phyloP scores from a whole-genome alignment of 257 asterid genomes.

The Solanum infundibuliforme region DNA sequence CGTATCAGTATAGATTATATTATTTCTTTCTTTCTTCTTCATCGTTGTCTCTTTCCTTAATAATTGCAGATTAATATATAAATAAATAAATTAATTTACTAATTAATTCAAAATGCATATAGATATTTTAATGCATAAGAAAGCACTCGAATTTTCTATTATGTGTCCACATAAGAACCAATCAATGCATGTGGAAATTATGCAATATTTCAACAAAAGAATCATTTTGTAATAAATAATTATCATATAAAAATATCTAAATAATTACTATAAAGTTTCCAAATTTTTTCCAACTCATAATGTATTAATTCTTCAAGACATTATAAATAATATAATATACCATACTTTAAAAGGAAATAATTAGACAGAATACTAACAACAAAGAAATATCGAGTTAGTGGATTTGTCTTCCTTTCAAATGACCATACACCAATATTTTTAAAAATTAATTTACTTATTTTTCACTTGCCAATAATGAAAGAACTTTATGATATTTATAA shows the following conservation, averaged over 20 bases:
- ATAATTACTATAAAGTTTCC: not conserved
- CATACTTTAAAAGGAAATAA: not conserved
- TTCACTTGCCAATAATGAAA: not conserved
- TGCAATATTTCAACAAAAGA: not conserved
- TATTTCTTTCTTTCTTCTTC: not conserved
- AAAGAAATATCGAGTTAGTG: not conserved
- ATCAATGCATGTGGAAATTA: not conserved
- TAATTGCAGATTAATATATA: not conserved
- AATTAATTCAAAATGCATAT: not conserved
- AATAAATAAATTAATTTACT: not conserved
- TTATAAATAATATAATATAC: not conserved
- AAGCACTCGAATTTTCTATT: not conserved
- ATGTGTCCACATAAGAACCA: not conserved
- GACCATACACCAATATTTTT: not conserved
- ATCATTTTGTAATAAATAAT: not conserved
- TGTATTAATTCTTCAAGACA: not conserved
- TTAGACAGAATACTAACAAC: not conserved
- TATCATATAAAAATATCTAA: not conserved
- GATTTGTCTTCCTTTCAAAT: not conserved
- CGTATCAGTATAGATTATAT: not conserved
- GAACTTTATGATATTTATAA: not conserved
- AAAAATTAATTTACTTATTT: not conserved
- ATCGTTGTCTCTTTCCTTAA: not conserved
- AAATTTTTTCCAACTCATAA: not conserved
- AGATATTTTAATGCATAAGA: not conserved